A percentile compares a stretch with the other conserved stretches of the same genome.
Evolutionary conservation across 1,284 basidiomycete genomes (phyloP).

Genomic region (Vanrija humicola): DNA sequence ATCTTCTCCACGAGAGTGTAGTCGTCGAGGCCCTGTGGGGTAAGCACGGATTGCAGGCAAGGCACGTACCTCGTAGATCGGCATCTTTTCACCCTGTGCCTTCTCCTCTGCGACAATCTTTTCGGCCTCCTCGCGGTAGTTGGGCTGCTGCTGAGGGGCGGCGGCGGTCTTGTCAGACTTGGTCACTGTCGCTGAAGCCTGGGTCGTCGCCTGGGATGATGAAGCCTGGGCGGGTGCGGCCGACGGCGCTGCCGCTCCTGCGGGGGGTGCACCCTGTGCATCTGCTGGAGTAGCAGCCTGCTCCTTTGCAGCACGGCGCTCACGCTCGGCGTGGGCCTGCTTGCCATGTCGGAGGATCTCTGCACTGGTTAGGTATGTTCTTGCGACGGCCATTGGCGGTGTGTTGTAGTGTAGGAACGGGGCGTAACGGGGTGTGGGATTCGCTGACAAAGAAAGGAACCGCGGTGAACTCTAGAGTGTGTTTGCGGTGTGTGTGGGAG

Average conservation of each 20-base stretch:
- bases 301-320: conserved; percentile 12
- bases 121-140: conserved; percentile 61
- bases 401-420: background rate
- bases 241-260: background rate
- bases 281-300: conserved; percentile 19
- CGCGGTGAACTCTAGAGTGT: background rate
- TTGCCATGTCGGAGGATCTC: conserved; percentile 69
- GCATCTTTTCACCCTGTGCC: conserved; percentile 70
- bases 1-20: conserved; percentile 83
- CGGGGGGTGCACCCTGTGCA: conserved; percentile 1
- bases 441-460: too few relatives aligned
- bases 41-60: background rate
- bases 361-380: conserved; percentile 31
- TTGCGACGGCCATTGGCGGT: conserved; percentile 9
- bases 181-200: too few relatives aligned
- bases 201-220: conserved; percentile 26
- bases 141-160: conserved; percentile 44
- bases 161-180: background rate
- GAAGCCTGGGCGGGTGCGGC: conserved; percentile 11
- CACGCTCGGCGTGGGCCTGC: conserved; percentile 62
- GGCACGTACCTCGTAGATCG: conserved; percentile 58
- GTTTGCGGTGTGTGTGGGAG: background rate
- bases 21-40: conserved; percentile 66
- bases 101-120: conserved; percentile 74
- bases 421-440: too few relatives aligned